Evolutionary conservation across 257 asterid species (phyloP).

Genomic region (Primulina tabacum): DNA sequence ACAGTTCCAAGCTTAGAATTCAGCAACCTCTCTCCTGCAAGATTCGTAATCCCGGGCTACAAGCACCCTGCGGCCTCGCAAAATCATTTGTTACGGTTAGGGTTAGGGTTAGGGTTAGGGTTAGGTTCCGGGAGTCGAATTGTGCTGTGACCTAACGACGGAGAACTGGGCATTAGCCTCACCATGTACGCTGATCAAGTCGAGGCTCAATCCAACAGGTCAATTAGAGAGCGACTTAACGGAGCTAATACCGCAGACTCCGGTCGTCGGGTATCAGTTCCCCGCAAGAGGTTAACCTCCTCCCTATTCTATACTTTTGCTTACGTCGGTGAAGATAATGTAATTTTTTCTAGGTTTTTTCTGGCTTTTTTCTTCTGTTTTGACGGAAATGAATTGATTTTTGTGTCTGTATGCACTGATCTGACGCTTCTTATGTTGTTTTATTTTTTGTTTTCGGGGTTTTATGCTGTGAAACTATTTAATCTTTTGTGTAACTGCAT

Average conservation of each 20-base stretch:
- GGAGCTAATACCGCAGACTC: conserved; percentile 43
- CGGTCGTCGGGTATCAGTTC: conserved; percentile 48
- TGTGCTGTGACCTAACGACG: neutral
- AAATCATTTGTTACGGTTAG: conserved; percentile 35
- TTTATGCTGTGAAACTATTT: neutral
- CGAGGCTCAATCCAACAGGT: conserved; percentile 58
- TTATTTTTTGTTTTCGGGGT: neutral
- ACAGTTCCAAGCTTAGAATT: neutral
- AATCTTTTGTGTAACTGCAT: neutral
- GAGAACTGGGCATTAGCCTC: conserved; percentile 1
- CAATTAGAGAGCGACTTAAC: conserved; percentile 75
- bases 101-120: conserved; percentile 35
- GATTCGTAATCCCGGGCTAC: neutral
- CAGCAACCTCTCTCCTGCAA: neutral
- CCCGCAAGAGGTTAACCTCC: conserved; percentile 64
- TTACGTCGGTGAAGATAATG: neutral
- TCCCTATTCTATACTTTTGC: neutral
- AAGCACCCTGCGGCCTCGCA: neutral
- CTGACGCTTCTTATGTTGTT: neutral
- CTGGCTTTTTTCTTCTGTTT: neutral
- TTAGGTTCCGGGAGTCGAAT: conserved; percentile 36
- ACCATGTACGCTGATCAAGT: conserved; percentile 85
- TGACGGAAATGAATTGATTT: neutral
- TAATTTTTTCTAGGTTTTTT: conserved; percentile 7
- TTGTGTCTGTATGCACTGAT: conserved; percentile 1